Percentiles rank a stretch among this genome's conserved stretches.
phyloP scores from a whole-genome alignment of 2,329 filamentous ascomycete species.

The Colletotrichum sp. region DNA sequence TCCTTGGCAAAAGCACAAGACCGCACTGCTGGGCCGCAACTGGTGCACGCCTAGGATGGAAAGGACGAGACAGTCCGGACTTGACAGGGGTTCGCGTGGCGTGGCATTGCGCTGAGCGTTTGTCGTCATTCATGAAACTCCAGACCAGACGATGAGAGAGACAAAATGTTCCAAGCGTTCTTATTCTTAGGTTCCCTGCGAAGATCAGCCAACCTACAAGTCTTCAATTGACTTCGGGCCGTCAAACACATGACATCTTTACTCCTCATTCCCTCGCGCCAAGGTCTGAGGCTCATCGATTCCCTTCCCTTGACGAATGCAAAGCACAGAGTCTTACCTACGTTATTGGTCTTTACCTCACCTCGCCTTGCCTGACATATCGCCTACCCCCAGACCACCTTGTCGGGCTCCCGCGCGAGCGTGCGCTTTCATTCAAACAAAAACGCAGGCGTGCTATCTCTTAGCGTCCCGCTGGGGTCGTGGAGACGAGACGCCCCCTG shows the following conservation, averaged over 20 bases:
- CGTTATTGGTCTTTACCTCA: background rate
- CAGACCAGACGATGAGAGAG: background rate
- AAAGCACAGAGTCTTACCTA: background rate
- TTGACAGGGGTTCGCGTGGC: background rate
- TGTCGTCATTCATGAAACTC: conserved; percentile 10
- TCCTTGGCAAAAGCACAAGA: background rate
- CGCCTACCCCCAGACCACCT: background rate
- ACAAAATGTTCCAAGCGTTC: background rate
- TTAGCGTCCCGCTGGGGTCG: background rate
- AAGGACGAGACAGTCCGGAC: background rate
- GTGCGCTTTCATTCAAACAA: background rate
- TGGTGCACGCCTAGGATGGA: background rate
- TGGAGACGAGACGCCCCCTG: background rate
- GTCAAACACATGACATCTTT: background rate
- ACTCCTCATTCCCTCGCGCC: background rate
- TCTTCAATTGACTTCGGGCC: background rate
- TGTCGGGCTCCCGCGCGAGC: background rate
- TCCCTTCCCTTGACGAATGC: background rate
- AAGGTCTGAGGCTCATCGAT: background rate
- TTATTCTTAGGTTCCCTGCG: background rate
- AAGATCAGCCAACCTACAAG: background rate
- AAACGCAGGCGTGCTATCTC: background rate
- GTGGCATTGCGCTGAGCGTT: background rate
- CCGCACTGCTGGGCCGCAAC: background rate
- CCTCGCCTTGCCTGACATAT: background rate